Base-by-base conservation (phyloP, 2,329 filamentous ascomycete genomes). In the Pyrenophora tritici-repentis region DNA sequence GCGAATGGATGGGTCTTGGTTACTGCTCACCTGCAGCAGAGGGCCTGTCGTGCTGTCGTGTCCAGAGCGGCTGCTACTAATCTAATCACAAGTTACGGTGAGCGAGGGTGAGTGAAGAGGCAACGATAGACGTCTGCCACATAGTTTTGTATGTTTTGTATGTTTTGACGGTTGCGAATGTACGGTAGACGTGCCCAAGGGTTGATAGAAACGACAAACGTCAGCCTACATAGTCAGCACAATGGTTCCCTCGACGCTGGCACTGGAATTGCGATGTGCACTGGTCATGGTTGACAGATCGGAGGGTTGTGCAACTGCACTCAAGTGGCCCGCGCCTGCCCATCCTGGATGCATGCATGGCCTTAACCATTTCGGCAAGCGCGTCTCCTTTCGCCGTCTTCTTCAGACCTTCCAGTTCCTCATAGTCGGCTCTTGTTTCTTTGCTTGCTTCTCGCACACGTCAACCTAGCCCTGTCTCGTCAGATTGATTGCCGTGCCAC, bases 401-500 rank as follows among this genome's bases (percentile, higher is more conserved):
- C 47, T 51, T 55, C 57, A 60, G 55, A 53, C 52, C 47, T 36
- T 51, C n/a, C n/a, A n/a, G n/a, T n/a, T n/a, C 43, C 38, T 51
- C 47, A 49, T 38, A 39, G 36, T 42, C 40, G 33, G 26, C 42
- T 53, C 47, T 56, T 44, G 26, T 53, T 44, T 45, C 3, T 5
- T 20, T 20, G 18, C 52, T 41, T 56, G 56, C 50, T 53, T 59
- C 47, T 52, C 52, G 32, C 49, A 53, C 50, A 44, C 43, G 33
- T 39, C 46, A 39, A 42, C 34, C 47, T 34, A 45, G 50, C 63
- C 63, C 47, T 45, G 41, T 39, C 53, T 55, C 47, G 42, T 31
- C 58, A 52, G 5, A 40, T 34, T 49, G 49, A 56, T 66, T 69
- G 63, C 59, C 49, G 64, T 66, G 62, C 65, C 53, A 66, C 56